Percentiles rank a stretch among this genome's conserved stretches.
Evolutionary conservation across 2,329 filamentous ascomycete species (phyloP).

Genomic region (Aspergillus chevalieri): DNA sequence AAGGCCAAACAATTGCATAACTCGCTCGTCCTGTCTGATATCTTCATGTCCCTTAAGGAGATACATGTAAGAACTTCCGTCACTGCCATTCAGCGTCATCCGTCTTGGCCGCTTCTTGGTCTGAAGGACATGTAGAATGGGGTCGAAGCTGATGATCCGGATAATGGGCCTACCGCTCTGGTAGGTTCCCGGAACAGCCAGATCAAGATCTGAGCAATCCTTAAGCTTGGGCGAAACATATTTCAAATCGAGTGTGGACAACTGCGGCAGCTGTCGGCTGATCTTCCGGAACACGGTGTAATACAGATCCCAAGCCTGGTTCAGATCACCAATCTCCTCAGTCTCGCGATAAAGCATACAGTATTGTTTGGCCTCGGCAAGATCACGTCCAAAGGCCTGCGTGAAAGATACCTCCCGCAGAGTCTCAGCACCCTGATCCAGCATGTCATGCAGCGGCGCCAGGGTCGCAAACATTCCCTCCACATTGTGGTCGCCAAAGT

Average conservation of each 20-base stretch:
- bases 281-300: conserved; percentile 98
- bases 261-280: conserved; percentile 81
- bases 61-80: conserved; percentile 82
- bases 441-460: conserved; percentile 80
- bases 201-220: conserved; percentile 73
- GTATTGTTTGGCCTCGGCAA: conserved; percentile 93
- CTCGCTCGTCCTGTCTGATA: conserved; percentile 95
- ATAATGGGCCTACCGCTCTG: conserved; percentile 73
- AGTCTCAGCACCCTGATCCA: conserved; percentile 87
- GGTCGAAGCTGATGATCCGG: conserved; percentile 81
- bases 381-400: conserved; percentile 91
- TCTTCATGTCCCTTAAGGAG: conserved; percentile 98
- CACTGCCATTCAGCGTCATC: conserved; percentile 79
- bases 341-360: conserved; percentile 85
- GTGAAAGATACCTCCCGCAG: conserved; percentile 94
- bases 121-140: conserved; percentile 83
- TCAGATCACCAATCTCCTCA: conserved; percentile 84
- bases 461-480: conserved; percentile 94
- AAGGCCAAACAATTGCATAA: conserved; percentile 98
- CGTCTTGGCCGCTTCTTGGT: conserved; percentile 95
- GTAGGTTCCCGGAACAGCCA: conserved; percentile 95
- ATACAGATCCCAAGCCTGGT: conserved; percentile 98
- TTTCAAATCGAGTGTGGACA: conserved; percentile 86
- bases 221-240: conserved; percentile 96
- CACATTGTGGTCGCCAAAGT: conserved; percentile 96